Evolutionary conservation across 352 stramenopile genomes (phyloP), one percentile per base, ranked within the genome.

Genomic region (Globisporangium irregulare): DNA sequence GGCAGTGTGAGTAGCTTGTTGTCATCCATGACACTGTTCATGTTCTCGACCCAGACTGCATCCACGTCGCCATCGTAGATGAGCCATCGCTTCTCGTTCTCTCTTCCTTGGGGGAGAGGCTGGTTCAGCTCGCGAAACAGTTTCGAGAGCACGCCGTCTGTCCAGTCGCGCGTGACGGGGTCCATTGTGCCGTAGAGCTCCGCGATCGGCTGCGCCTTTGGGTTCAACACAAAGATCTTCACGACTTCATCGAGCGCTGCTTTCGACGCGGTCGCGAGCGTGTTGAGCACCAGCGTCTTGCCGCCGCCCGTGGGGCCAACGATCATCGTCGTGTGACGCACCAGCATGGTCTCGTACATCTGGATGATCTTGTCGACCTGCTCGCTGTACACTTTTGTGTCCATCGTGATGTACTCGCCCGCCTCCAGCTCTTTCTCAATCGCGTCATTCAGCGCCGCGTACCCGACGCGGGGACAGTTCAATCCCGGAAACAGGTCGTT

Each of bases 1-100:
- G 95, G 95, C 7, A 99, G 71, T 4, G 95, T 99, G 0, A 99
- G 78, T 55, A 99, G 70, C 67, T 97, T 97, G 80, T 98, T 98
- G 70, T 98, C 95, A 59, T 98, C 96, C 96, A 99, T 98, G 62
- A 99, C 96, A 25, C 89, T 98, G 80, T 99, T 99, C 95, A 99
- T 98, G 69, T 98, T 98, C 78, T 99, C 96, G 57, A 99, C 94
- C 96, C 96, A 99, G 22, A 98, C 86, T 0, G 96, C 94, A 72
- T 99, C 96, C 0, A 99, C 94, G 62, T 98, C 96, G 25, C 96
- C 96, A 66, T 99, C 95, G 74, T 97, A 99, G 43, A 99, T 91
- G 36, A 99, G 84, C 95, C 95, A 98, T 14, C 93, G 85, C 66
- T 98, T 95, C 62, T 98, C 94, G 48, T 97, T 97, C 64, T 98